Evolutionary conservation across 129 eudicot genomes (phyloP), one percentile per base, ranked within the genome.

Genomic region (Lactuca saligna): DNA sequence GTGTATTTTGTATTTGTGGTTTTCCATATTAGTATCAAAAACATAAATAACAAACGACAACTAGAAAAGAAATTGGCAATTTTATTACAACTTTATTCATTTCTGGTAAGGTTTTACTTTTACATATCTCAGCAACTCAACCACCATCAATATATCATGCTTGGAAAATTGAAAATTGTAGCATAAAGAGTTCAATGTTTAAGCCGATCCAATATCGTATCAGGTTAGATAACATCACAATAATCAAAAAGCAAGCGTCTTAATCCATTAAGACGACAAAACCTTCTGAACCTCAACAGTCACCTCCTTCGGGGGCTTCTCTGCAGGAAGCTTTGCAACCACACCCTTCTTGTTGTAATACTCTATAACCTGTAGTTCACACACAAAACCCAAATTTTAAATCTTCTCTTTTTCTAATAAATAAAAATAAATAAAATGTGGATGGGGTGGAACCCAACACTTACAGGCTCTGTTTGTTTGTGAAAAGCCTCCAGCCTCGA

Each of bases 401-500:
- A 61, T 61, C 5, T 14, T 50, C 1, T 29, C 37, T 9, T 39
- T 15, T 41, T 25, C 57, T 38, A 7, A 54, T 2, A 31, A 31
- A 7, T 33, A 4, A 8, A 25, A 39, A 20, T 5, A 17, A 42
- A 8, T 42, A 56, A 39, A 25, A 29, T 38, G 64, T 38, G 70
- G 20, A 41, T 54, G 35, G 35, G 32, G 20, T 53, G 20, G 63
- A 41, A 49, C 69, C 15, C 58, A 12, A 32, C 25, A 66, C 89
- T 51, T 87, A 93, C 99, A 62, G 99, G 99, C 70, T 87, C 82
- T 75, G 99, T 89, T 68, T 89, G 95, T 77, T 79, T 78, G 66
- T 93, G 99, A 60, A 93, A 93, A 17, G 92, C 92, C 77, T 93
- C 97, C 57, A 93, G 80, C 84, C 99, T 89, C 9, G 97, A 93